These are phyloP conservation scores for Talaromyces pinophilus DNA, from an alignment of 2,329 filamentous ascomycete species.

Conservation along the genomic window DNA sequence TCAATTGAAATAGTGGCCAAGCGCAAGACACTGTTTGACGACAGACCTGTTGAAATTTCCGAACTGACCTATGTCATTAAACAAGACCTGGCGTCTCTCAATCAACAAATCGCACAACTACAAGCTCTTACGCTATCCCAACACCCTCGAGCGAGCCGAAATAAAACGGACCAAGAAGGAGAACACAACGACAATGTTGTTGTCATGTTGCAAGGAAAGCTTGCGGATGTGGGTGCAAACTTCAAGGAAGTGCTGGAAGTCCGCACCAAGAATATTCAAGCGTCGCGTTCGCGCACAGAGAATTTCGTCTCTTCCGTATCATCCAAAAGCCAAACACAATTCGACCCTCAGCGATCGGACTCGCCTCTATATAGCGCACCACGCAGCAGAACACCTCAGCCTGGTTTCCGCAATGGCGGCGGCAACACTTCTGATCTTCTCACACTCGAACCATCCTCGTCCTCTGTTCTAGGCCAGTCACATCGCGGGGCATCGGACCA, in stretches of 20 bases:
- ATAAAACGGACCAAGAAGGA: slow-evolving; percentile 70
- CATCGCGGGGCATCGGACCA: slow-evolving; percentile 68
- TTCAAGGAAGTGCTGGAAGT: slow-evolving; percentile 98
- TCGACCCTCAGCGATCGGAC: slow-evolving; percentile 70
- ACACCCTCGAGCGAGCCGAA: slow-evolving; percentile 61
- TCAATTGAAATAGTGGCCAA: slow-evolving; percentile 67
- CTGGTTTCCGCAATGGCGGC: slow-evolving; percentile 45
- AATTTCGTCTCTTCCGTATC: slow-evolving; percentile 94
- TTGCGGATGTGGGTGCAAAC: slow-evolving; percentile 88
- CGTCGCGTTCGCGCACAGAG: slow-evolving; percentile 85
- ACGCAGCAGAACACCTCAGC: slow-evolving; percentile 64
- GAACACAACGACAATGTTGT: slow-evolving; percentile 99
- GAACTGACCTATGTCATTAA: slow-evolving; percentile 98
- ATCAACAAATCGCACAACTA: slow-evolving; percentile 83
- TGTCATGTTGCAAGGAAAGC: slow-evolving; percentile 82
- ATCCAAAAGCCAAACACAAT: slow-evolving; percentile 66
- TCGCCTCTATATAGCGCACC: slow-evolving; percentile 86
- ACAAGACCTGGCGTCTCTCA: slow-evolving; percentile 83
- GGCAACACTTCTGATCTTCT: slow-evolving; percentile 64
- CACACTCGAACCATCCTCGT: slow-evolving; percentile 71
- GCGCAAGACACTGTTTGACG: slow-evolving; percentile 94
- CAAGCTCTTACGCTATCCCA: slow-evolving; percentile 75
- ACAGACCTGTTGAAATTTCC: slow-evolving; percentile 93
- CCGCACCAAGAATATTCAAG: slow-evolving; percentile 96
- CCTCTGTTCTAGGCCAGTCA: slow-evolving; percentile 49